phyloP scores from a whole-genome alignment of 2,329 filamentous ascomycete genomes.

The Mycosphaerella sp. region DNA sequence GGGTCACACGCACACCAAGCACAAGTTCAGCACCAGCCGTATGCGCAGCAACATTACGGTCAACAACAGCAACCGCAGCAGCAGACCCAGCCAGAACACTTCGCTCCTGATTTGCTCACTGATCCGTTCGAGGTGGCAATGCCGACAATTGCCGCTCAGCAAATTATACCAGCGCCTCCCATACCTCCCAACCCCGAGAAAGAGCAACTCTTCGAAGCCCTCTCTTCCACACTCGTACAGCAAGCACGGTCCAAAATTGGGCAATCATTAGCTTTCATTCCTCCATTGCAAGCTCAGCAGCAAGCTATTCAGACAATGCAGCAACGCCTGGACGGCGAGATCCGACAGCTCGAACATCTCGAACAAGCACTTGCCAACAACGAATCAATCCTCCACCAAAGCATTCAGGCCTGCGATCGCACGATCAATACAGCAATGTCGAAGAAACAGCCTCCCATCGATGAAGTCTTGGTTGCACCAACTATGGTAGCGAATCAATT shows the following conservation, averaged over 20 bases:
- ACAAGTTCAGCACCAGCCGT: slow-evolving; percentile 15
- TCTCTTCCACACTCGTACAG: slow-evolving; percentile 62
- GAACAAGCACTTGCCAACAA: slow-evolving; percentile 68
- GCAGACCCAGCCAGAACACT: slow-evolving; percentile 28
- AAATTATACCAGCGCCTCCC: slow-evolving; percentile 62
- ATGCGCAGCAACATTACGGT: slow-evolving; percentile 12
- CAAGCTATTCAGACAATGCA: slow-evolving; percentile 66
- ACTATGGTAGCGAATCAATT: slow-evolving; percentile 90
- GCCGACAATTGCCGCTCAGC: slow-evolving; percentile 41
- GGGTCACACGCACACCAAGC: slow-evolving; percentile 4
- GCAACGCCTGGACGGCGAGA: slow-evolving; percentile 64
- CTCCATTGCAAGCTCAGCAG: slow-evolving; percentile 71
- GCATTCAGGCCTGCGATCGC: slow-evolving; percentile 69
- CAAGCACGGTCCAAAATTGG: slow-evolving; percentile 62
- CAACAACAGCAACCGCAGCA: slow-evolving; percentile 14
- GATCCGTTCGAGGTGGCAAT: slow-evolving; percentile 56
- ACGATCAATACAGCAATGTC: slow-evolving; percentile 67
- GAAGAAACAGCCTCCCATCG: slow-evolving; percentile 67
- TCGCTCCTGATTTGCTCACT: slow-evolving; percentile 53
- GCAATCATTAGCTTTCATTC: slow-evolving; percentile 67
- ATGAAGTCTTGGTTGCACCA: slow-evolving; percentile 87
- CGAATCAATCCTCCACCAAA: slow-evolving; percentile 67
- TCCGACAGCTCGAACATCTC: slow-evolving; percentile 63
- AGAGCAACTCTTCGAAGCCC: slow-evolving; percentile 71
- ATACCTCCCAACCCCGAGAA: slow-evolving; percentile 96